Evolutionary conservation across 2,329 filamentous ascomycete species (phyloP).

Genomic region (Trichoderma sp.): DNA sequence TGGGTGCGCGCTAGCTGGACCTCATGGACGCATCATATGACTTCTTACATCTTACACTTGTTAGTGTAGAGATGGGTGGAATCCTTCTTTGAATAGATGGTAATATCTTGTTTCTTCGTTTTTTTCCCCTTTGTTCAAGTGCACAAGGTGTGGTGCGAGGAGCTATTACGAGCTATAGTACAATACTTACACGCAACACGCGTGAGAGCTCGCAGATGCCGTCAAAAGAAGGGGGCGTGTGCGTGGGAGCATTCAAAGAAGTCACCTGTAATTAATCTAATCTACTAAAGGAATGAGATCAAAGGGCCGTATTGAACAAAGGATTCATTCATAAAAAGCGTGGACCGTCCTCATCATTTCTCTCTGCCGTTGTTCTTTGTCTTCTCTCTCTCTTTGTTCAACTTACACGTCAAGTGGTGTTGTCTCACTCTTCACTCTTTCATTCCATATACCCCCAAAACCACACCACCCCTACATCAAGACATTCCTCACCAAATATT

Average conservation of each 20-base stretch:
- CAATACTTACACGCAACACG: not conserved
- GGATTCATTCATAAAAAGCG: not conserved
- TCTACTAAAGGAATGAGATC: not conserved
- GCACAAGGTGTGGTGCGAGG: not conserved
- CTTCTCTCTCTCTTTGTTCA: not conserved
- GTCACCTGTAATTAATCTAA: not conserved
- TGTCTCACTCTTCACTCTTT: not conserved
- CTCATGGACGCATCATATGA: conserved; percentile 27
- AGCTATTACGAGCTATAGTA: not conserved
- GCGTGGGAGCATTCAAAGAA: not conserved
- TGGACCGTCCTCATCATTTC: not conserved
- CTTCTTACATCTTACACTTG: conserved; percentile 17
- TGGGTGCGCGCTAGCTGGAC: conserved; percentile 19
- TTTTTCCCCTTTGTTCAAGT: not conserved
- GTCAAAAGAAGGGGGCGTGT: not conserved
- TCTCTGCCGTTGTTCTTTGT: not conserved
- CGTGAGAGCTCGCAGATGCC: not conserved
- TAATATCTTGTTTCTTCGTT: not conserved
- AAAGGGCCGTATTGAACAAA: not conserved
- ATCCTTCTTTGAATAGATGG: not conserved
- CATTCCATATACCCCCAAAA: not conserved
- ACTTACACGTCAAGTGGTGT: not conserved
- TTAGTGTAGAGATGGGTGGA: not conserved
- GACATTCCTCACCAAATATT: not conserved
- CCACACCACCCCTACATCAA: not conserved